Evolutionary conservation across 768 basidiomycete species (phyloP).

Genomic region (Phaeotremella fagi): DNA sequence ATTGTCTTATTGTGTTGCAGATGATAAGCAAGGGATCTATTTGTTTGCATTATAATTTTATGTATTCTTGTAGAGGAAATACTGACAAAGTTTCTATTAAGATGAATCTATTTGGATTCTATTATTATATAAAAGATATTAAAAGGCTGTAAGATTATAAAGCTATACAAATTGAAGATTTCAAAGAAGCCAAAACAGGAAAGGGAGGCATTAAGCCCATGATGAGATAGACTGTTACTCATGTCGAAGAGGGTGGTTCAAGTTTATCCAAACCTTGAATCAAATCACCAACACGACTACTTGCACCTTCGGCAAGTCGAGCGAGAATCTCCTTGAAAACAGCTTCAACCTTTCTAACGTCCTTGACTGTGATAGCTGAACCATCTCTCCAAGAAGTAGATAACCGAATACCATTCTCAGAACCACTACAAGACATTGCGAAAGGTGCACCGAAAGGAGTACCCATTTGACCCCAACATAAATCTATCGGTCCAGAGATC

Average conservation of each 20-base stretch:
- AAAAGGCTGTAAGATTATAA: no score
- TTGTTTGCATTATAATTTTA: no score
- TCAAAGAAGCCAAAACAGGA: no score
- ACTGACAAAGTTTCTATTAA: no score
- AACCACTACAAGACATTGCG: conserved; percentile 8
- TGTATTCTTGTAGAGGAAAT: no score
- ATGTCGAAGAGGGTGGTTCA: background rate
- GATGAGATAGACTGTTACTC: background rate
- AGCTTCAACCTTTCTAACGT: conserved; percentile 12
- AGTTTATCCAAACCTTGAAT: background rate
- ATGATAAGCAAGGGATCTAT: no score
- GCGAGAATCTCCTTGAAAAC: conserved; percentile 11
- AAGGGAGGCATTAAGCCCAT: background rate
- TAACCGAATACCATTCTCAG: conserved; percentile 18
- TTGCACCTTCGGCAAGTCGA: conserved; percentile 2
- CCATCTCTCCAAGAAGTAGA: conserved; percentile 16
- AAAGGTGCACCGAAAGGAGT: conserved; percentile 12
- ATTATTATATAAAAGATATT: no score
- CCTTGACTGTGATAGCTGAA: background rate
- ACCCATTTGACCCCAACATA: conserved; percentile 18
- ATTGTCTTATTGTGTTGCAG: no score
- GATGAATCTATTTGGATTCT: no score
- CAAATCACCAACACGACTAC: background rate
- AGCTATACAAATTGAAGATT: no score
- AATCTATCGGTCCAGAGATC: conserved; percentile 1